Base-by-base conservation (phyloP, 2,329 filamentous ascomycete species). In the Dichotomopilus funicola region DNA sequence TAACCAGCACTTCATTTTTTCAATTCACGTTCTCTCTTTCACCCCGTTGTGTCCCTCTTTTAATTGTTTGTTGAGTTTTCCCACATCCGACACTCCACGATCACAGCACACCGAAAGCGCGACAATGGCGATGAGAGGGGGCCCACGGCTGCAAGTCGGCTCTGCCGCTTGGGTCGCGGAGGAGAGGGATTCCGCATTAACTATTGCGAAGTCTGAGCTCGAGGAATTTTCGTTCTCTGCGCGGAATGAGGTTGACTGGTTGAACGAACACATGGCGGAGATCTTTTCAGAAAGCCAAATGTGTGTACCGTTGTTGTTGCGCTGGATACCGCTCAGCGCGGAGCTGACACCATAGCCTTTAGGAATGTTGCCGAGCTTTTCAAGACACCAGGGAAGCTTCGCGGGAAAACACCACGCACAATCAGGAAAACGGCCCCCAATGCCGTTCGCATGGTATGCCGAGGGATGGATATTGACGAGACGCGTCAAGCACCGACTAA, bases 191-290 rank as follows among this genome's bases (percentile, higher is more conserved):
- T 88, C 91, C 66, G 86, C 89, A 11, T 75, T 84, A 53, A 81
- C 88, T 62, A 85, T 96, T 60, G 81, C 88, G 12, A 79, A 87
- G 47, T 82, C 90, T 54, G 94, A 97, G 71, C 81, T 89, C 53
- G 92, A 97, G 63, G 95, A 99, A 73, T 95, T 97, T 67, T 83
- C 88, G 44, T 97, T 89, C 73, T 90, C 91, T 35, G 91, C 89
- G 59, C 84, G 89, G 56, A 95, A 97, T 72, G 94, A 99, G 71
- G 77, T 97, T 67, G 91, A 97, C 69, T 99, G 94, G 94, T 78
- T 99, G 65, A 97, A 99, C 67, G 94, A 97, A 74, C 94, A 99
- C 71, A 96, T 99, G 92, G 83, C 84, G 49, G 90, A 95, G 61
- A 89, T 99, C 66, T 95, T 97, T 70, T 87, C 85, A 65, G 85